Evolutionary conservation across 805 yeast species (phyloP).

Genomic region (Sugiyamaella mastotermitis): DNA sequence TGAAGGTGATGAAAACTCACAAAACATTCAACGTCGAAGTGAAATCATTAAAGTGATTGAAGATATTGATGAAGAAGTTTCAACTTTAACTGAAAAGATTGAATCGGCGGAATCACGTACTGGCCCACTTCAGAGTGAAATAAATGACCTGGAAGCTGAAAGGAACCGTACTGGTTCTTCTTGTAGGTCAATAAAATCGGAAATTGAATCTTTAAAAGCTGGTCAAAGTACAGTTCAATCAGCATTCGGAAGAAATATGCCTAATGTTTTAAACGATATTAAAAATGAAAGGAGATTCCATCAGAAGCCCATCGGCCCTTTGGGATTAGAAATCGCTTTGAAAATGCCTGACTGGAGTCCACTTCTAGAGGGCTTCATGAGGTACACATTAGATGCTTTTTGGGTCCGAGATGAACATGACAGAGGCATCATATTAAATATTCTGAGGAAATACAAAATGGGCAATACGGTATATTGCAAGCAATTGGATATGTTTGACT

Average conservation of each 20-base stretch:
- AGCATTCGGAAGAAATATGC: constrained; percentile 48
- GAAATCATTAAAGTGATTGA: constrained; percentile 2
- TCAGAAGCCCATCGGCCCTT: constrained; percentile 67
- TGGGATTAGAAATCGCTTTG: constrained; percentile 57
- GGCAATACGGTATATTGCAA: constrained; percentile 40
- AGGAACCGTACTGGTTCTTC: no score
- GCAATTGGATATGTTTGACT: constrained; percentile 53
- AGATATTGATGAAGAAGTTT: constrained; percentile 19
- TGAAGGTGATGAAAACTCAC: not conserved
- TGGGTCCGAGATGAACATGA: constrained; percentile 64
- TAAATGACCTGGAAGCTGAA: no score
- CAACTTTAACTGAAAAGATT: no score
- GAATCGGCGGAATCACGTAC: no score
- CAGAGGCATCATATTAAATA: constrained; percentile 29
- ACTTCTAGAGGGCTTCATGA: constrained; percentile 52
- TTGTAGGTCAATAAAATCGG: no score
- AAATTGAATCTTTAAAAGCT: no score
- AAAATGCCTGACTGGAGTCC: constrained; percentile 54
- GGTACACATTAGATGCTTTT: constrained; percentile 51
- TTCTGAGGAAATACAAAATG: constrained; percentile 21
- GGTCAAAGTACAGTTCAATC: constrained; percentile 26
- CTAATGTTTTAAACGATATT: constrained; percentile 38
- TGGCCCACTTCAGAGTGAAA: no score
- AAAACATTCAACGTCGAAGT: constrained; percentile 13
- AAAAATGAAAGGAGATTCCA: constrained; percentile 35